Conservation (phyloP, 2,329 filamentous ascomycete species). For the Hyphodiscus sp. region DNA sequence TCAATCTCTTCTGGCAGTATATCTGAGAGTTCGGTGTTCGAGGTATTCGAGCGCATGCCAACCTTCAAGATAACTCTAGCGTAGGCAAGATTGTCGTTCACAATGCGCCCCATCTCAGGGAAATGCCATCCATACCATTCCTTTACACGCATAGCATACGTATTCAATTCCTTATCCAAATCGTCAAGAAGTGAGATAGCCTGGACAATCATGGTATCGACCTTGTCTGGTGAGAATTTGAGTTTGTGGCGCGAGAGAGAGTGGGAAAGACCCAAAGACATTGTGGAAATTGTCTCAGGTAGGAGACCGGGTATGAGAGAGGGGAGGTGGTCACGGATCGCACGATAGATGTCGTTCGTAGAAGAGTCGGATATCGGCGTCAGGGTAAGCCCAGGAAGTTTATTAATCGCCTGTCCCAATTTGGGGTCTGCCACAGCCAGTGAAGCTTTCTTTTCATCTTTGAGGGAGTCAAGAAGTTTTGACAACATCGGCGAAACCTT, state of each 20-base stretch:
- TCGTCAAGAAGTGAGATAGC: conserved; percentile 92
- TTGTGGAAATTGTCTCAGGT: conserved; percentile 81
- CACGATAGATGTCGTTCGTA: conserved; percentile 86
- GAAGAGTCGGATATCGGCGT: conserved; percentile 74
- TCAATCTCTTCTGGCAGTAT: conserved; percentile 96
- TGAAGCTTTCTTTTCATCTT: conserved; percentile 95
- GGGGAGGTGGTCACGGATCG: conserved; percentile 84
- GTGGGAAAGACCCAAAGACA: conserved; percentile 93
- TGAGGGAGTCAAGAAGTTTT: conserved; percentile 77
- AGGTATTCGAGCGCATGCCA: conserved; percentile 79
- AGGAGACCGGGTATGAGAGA: conserved; percentile 85
- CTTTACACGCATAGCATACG: conserved; percentile 98
- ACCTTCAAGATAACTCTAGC: conserved; percentile 80
- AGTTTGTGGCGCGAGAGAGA: conserved; percentile 96
- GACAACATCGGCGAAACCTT: conserved; percentile 88
- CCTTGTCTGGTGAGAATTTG: conserved; percentile 97
- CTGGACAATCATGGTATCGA: conserved; percentile 99
- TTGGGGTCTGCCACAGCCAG: conserved; percentile 92
- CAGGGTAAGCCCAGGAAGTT: conserved; percentile 82
- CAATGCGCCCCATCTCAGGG: conserved; percentile 93
- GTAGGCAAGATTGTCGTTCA: conserved; percentile 96
- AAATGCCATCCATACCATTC: conserved; percentile 99
- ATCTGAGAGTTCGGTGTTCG: conserved; percentile 72
- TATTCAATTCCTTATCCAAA: conserved; percentile 97
- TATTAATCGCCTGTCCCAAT: conserved; percentile 84